Evolutionary conservation across 2,329 filamentous ascomycete species (phyloP), one percentile per base, ranked within the genome.

Genomic region (Cercospora brassicicola): DNA sequence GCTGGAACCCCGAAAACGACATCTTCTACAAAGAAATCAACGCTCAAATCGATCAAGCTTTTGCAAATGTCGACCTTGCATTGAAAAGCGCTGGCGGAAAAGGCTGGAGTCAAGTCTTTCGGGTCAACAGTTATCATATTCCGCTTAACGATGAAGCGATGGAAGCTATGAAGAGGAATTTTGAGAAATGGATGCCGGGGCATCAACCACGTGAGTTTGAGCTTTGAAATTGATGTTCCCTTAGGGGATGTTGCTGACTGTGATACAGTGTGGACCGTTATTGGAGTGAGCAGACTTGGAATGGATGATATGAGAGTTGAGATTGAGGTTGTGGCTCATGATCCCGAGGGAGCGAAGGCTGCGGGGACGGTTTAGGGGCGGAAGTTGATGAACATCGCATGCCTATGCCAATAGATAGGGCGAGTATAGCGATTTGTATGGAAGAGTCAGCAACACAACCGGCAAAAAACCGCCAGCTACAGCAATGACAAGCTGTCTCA

Each of bases 281-380:
- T 89, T 13, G 86, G 84, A 0, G 86, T 89, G 0, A 71, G 78
- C 1, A 72, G 78, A 36, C 74, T 89, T 6, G 86, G 79, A 0
- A 75, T 80, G 65, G 80, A 82, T 30, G 81, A 80, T 33, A 89
- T 89, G 87, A 75, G 79, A 23, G 81, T 89, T 2, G 87, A 89
- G 78, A 85, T 89, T 75, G 87, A 89, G 75, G 86, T 87, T 39
- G 65, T 68, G 39, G 73, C 74, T 26, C 64, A 68, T 64, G 64
- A 71, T 67, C 60, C 65, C 18, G 64, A 69, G 30, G 59, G 33
- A 13, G 65, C 61, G 10, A 51, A 51, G 36, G 10, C 18, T 28
- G 20, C 18, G 8, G 45, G 45, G 18, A 20, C 45, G 9, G 8
- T 20, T 20, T 48, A 48, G 42, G 18, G 6, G n/a, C 18, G 42